Evolutionary conservation across 768 basidiomycete genomes (phyloP).

Genomic region (Lentinula raphanica): DNA sequence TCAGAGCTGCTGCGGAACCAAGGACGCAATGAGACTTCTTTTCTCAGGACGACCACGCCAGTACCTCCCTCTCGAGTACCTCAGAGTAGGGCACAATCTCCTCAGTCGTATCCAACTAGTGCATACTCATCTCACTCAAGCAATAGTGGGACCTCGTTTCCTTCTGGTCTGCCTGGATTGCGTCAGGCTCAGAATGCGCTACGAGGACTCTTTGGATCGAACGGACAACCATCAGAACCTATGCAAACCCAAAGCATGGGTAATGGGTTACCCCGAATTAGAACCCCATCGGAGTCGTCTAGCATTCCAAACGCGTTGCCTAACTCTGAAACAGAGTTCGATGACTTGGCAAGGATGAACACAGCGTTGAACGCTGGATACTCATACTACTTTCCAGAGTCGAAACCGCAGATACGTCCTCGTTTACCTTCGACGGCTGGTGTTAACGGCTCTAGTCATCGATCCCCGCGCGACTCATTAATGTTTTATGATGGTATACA

Average conservation of each 20-base stretch:
- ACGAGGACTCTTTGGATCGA: constrained; percentile 3
- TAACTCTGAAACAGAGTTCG: constrained; percentile 28
- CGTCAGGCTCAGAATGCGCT: not conserved
- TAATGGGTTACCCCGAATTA: not conserved
- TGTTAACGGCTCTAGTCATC: not conserved
- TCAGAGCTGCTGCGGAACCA: not conserved
- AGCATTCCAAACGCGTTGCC: not conserved
- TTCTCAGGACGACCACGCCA: not conserved
- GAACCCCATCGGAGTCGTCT: not conserved
- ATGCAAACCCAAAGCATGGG: not conserved
- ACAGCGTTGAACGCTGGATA: constrained; percentile 37
- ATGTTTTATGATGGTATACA: constrained; percentile 1
- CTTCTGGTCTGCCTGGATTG: not conserved
- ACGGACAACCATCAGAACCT: not conserved
- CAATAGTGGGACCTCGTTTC: not conserved
- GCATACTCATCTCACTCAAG: not conserved
- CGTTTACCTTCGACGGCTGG: not conserved
- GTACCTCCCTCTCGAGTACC: not conserved
- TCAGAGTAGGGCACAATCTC: not conserved
- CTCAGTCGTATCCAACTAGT: not conserved
- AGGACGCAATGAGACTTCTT: not conserved
- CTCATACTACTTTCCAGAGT: constrained; percentile 23
- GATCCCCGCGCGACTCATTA: not conserved
- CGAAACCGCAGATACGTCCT: not conserved
- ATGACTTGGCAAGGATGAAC: constrained; percentile 35